phyloP scores from a whole-genome alignment of 345 rosid species.

The Syzygium jambos region DNA sequence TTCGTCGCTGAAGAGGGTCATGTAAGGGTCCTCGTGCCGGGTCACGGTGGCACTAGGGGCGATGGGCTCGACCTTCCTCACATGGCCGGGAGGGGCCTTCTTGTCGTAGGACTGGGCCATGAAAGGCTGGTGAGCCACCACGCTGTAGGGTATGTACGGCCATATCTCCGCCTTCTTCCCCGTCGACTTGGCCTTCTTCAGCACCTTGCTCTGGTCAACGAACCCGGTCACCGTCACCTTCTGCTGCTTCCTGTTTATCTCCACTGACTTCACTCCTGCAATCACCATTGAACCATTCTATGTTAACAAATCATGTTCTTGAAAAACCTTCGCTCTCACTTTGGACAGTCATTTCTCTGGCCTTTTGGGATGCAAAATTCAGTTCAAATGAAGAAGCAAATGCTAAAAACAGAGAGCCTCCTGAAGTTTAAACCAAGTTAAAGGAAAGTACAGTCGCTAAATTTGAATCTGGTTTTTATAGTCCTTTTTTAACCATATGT shows the following conservation, averaged over 20 bases:
- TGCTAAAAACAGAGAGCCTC: not conserved
- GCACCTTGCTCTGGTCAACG: constrained; percentile 65
- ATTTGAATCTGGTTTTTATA: not conserved
- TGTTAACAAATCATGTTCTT: not conserved
- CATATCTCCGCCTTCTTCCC: constrained; percentile 95
- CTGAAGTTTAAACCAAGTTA: not conserved
- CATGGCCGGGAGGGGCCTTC: constrained; percentile 93
- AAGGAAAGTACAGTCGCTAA: not conserved
- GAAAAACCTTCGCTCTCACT: not conserved
- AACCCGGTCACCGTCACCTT: constrained; percentile 84
- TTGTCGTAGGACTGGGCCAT: constrained; percentile 73
- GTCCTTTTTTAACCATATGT: not conserved
- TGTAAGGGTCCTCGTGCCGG: constrained; percentile 60
- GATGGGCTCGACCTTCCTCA: constrained; percentile 56
- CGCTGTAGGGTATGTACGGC: constrained; percentile 86
- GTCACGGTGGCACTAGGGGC: constrained; percentile 23
- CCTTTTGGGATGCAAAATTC: not conserved
- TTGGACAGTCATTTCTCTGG: not conserved
- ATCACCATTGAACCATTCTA: not conserved
- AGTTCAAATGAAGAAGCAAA: not conserved
- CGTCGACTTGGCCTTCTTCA: constrained; percentile 81
- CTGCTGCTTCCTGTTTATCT: constrained; percentile 84
- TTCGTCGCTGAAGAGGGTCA: constrained; percentile 11
- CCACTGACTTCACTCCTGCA: constrained; percentile 78
- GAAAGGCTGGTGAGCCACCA: constrained; percentile 91